Conservation (phyloP, 2,329 filamentous ascomycete species). For the Xylaria sp. region DNA sequence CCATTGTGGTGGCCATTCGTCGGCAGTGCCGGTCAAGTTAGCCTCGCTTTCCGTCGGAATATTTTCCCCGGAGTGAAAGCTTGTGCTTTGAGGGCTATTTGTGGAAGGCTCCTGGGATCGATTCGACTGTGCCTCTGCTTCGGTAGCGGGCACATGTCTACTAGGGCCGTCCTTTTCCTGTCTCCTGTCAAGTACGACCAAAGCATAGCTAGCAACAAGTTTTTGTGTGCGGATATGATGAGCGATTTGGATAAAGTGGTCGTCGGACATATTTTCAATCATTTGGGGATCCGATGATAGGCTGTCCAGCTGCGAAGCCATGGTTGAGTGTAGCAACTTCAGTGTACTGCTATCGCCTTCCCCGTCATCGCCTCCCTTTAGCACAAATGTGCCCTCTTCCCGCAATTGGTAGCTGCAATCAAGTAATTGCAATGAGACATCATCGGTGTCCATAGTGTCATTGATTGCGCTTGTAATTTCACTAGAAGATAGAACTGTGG, state of each 20-base stretch:
- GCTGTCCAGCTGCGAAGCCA: neutral
- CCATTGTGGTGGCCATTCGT: too few relatives aligned
- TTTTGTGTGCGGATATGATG: constrained; percentile 2
- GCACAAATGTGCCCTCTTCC: neutral
- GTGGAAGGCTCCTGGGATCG: neutral
- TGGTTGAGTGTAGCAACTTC: neutral
- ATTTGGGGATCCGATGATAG: neutral
- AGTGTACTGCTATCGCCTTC: too few relatives aligned
- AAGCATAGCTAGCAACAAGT: constrained; percentile 3
- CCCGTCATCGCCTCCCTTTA: neutral
- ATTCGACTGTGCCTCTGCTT: neutral
- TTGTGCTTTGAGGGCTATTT: neutral
- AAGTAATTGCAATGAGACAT: too few relatives aligned
- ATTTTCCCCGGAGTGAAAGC: neutral
- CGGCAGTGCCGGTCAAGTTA: too few relatives aligned
- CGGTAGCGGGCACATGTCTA: neutral
- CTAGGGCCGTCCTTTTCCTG: neutral
- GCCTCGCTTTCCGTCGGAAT: too few relatives aligned
- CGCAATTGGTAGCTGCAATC: neutral
- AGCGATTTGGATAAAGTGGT: constrained; percentile 3
- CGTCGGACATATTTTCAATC: constrained; percentile 1
- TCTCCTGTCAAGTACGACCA: neutral
- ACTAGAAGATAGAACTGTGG: neutral
- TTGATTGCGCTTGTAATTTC: neutral
- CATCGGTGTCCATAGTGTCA: too few relatives aligned